Conservation (phyloP, 208 protist species). For the Acanthamoeba lenticulata region DNA sequence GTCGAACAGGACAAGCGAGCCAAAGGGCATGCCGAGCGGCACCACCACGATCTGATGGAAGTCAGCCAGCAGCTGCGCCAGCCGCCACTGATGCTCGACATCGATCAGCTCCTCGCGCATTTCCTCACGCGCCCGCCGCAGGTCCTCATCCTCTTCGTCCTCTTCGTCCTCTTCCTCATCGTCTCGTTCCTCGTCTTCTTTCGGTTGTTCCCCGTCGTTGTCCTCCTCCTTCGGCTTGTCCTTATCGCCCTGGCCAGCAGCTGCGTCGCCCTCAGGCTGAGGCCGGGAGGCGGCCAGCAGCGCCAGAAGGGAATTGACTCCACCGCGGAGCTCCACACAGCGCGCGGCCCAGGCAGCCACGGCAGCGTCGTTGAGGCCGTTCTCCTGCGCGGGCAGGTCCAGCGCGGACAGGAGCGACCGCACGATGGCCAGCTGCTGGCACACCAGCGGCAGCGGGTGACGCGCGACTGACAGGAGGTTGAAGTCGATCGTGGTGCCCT, state of each 20-base stretch:
- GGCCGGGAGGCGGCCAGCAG: too few species aligned
- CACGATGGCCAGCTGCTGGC: background rate
- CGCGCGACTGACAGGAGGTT: background rate
- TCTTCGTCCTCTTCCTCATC: background rate
- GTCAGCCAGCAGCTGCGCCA: background rate
- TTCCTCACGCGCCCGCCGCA: background rate
- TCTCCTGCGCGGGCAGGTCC: background rate
- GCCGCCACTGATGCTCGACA: background rate
- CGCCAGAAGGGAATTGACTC: background rate
- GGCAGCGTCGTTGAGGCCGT: background rate
- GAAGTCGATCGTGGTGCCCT: background rate
- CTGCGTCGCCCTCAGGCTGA: too few species aligned
- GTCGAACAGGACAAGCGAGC: background rate
- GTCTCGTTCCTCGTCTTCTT: too few species aligned
- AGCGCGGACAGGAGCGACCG: background rate
- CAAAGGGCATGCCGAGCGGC: background rate
- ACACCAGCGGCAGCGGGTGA: background rate
- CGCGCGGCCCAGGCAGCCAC: background rate
- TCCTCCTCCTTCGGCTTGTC: too few species aligned
- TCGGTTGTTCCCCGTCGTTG: too few species aligned
- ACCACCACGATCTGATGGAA: conserved; percentile 2
- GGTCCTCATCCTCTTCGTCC: background rate
- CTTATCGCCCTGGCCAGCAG: too few species aligned
- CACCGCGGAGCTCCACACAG: background rate
- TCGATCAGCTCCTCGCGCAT: background rate